A percentile compares a stretch with the other conserved stretches of the same genome.
These are phyloP conservation scores for Bipolaris victoriae DNA, from an alignment of 2,329 filamentous ascomycete species.

Conservation along the genomic window DNA sequence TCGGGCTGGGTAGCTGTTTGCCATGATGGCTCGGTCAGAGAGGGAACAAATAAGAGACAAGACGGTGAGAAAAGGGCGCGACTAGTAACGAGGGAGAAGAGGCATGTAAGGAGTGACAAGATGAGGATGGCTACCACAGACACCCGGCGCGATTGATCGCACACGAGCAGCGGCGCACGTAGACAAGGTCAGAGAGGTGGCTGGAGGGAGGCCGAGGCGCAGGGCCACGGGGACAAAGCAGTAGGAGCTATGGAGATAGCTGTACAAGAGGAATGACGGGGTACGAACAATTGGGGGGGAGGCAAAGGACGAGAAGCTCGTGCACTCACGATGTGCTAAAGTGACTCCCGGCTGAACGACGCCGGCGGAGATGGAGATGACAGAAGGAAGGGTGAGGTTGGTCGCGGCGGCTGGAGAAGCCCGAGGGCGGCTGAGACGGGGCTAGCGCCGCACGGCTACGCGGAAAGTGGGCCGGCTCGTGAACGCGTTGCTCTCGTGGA, in stretches of 20 bases:
- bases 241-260: conserved; percentile 41
- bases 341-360: conserved; percentile 28
- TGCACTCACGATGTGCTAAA: conserved; percentile 51
- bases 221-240: conserved; percentile 42
- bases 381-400: conserved; percentile 32
- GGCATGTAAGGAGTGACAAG: conserved; percentile 32
- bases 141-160: conserved; percentile 42
- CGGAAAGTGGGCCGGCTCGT: conserved; percentile 32
- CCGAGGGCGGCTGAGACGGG: conserved; percentile 27
- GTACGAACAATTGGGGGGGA: conserved; percentile 38
- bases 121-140: conserved; percentile 22
- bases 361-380: conserved; percentile 33
- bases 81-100: conserved; percentile 35
- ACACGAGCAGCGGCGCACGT: conserved; percentile 38
- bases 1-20: conserved; percentile 49
- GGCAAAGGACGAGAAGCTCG: conserved; percentile 37
- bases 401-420: conserved; percentile 25
- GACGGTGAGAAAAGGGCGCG: conserved; percentile 34
- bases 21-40: conserved; percentile 52
- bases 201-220: conserved; percentile 37
- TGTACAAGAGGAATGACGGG: conserved; percentile 33
- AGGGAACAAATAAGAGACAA: conserved; percentile 44
- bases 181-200: conserved; percentile 42
- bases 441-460: conserved; percentile 24
- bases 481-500: conserved; percentile 22